phyloP scores from a whole-genome alignment of 2,329 filamentous ascomycete species.

The Colletotrichum sojae region DNA sequence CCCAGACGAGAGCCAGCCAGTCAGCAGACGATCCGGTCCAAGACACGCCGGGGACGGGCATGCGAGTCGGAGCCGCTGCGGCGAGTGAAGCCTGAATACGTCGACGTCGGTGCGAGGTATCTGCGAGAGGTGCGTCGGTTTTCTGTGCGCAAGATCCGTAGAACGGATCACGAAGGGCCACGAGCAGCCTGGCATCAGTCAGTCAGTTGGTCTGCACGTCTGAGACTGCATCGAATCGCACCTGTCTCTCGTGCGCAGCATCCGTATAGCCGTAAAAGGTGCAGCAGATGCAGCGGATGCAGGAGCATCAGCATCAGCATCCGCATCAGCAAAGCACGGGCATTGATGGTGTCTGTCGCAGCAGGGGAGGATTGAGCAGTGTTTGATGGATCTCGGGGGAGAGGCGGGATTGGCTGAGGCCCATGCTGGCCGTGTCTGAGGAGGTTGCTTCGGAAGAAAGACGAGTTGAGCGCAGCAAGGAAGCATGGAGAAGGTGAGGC shows the following conservation, averaged over 20 bases:
- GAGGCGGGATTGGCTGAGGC: conserved; percentile 46
- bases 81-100: background rate
- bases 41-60: conserved; percentile 22
- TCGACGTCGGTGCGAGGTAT: background rate
- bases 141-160: background rate
- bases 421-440: conserved; percentile 33
- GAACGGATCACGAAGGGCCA: conserved; percentile 1
- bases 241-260: background rate
- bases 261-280: background rate
- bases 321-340: conserved; percentile 26
- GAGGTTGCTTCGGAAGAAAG: conserved; percentile 42
- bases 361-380: conserved; percentile 45
- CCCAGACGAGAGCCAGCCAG: conserved; percentile 16
- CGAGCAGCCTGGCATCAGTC: background rate
- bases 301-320: conserved; percentile 5
- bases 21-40: background rate
- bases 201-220: background rate
- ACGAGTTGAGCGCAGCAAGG: conserved; percentile 4
- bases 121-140: background rate
- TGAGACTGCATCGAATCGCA: background rate
- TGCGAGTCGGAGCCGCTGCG: conserved; percentile 27
- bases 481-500: background rate
- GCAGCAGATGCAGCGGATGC: background rate
- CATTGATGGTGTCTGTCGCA: conserved; percentile 44
- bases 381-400: conserved; percentile 50